Percentiles rank a stretch among this genome's conserved stretches.
These are phyloP conservation scores for Cylindricascospora bacillispora DNA, from an alignment of 1,139 yeast species.

Conservation along the genomic window DNA sequence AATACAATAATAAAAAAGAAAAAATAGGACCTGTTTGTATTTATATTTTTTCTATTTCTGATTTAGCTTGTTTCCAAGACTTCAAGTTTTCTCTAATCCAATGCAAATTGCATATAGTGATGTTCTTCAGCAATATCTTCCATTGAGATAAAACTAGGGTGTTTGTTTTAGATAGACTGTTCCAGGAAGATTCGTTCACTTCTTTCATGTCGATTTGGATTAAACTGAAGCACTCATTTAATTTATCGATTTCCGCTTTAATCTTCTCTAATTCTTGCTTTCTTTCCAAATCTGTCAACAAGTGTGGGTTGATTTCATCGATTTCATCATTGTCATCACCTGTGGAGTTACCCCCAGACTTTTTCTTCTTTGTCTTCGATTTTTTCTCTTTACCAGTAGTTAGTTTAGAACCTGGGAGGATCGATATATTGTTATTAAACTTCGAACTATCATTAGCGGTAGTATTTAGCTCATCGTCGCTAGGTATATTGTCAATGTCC, in stretches of 20 bases:
- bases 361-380: too few relatives aligned
- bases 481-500: too few relatives aligned
- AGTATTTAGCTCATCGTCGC: too few relatives aligned
- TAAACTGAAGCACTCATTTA: constrained; percentile 27
- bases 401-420: constrained; percentile 7
- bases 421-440: constrained; percentile 10
- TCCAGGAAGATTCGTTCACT: constrained; percentile 24
- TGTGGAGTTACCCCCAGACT: too few relatives aligned
- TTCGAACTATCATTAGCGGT: too few relatives aligned
- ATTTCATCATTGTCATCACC: too few relatives aligned
- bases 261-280: constrained; percentile 21
- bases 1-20: too few relatives aligned
- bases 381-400: constrained; percentile 6
- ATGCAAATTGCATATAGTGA: constrained; percentile 19
- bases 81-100: constrained; percentile 24
- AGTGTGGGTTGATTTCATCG: constrained; percentile 22
- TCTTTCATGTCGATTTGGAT: constrained; percentile 26
- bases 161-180: constrained; percentile 15
- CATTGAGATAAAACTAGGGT: constrained; percentile 18
- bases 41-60: constrained; percentile 3
- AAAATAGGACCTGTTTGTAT: too few relatives aligned
- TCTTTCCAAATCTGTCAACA: constrained; percentile 25
- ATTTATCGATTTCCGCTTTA: constrained; percentile 25
- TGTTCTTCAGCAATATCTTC: constrained; percentile 18
- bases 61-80: constrained; percentile 24